Base-by-base conservation (phyloP, 805 yeast species). In the Ogataea naganishii region DNA sequence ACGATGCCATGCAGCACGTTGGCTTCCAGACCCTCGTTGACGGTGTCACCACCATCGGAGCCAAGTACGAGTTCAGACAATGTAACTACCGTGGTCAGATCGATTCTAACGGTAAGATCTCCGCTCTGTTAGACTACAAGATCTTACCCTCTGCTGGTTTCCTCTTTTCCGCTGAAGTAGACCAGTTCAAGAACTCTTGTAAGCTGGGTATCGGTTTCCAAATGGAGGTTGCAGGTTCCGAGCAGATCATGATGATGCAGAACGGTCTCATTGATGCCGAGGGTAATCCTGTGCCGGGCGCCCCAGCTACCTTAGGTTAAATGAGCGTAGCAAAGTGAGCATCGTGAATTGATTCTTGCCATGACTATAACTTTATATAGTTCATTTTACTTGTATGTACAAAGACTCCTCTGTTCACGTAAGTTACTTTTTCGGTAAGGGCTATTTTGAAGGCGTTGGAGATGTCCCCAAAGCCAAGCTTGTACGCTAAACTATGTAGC, bases 1-100 rank as follows among this genome's bases (percentile, higher is more conserved):
- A 80, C 28, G 66, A 82, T 58, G 68, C 78, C 69, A 84, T 85
- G 47, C 69, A 75, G 31, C 81, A 89, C 51, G 75, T 82, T 40
- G 88, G 89, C 37, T 73, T 77, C 46, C 85, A 83, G 55, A 83
- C 94, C 20, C 76, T 80, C 25, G 68, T 88, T 36, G 96, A 89
- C 53, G 97, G 95, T 52, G 71, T 73, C 49, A 88, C 98, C 46
- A 82, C 96, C 37, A 56, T 89, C 34, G 98, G 96, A 62, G 95
- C 95, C 49, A 92, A 89, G 65, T 89, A 89, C 62, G 97, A 92
- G 66, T 92, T 85, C 72, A 85, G 96, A 66, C 94, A 85, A 62
- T 80, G 94, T 35, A 79, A 85, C 32, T 86, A 86, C 75, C 78
- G 98, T 63, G 96, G 96, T 52, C 94, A 88, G 60, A 53, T 92